A percentile compares a stretch with the other conserved stretches of the same genome.
These are phyloP conservation scores for Corylus avellana DNA, from an alignment of 306 rosid genomes.

Conservation along the genomic window DNA sequence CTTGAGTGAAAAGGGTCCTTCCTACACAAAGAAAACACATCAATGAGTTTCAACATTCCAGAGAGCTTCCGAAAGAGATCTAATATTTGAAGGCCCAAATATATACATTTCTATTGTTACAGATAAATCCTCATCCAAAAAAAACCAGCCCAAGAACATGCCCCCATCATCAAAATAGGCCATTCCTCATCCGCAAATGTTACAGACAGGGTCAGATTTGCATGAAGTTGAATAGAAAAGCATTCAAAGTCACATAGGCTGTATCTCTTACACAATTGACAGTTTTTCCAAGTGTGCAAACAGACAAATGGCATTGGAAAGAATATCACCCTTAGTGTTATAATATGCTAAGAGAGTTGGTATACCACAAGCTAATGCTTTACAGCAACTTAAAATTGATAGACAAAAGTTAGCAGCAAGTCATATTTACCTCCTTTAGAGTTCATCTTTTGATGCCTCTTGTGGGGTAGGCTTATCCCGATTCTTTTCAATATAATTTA, in stretches of 20 bases:
- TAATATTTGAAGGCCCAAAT: background rate
- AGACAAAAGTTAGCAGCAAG: background rate
- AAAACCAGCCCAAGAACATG: background rate
- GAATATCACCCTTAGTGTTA: background rate
- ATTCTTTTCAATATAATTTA: conserved; percentile 72
- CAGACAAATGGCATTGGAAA: background rate
- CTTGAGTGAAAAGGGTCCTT: background rate
- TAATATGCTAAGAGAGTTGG: background rate
- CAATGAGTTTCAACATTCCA: background rate
- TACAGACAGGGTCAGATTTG: no score
- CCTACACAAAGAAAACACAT: conserved; percentile 24
- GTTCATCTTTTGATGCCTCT: conserved; percentile 72
- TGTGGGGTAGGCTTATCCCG: conserved; percentile 52
- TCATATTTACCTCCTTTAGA: conserved; percentile 54
- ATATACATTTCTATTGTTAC: background rate
- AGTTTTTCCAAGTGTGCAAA: background rate
- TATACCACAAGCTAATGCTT: background rate
- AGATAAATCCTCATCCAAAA: no score
- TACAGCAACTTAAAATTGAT: background rate
- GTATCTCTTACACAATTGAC: background rate
- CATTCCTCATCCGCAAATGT: no score
- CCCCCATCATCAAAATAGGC: background rate
- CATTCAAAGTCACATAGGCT: background rate
- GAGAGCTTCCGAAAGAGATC: background rate
- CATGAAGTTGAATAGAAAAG: no score